Percentiles rank a stretch among this genome's conserved stretches.
Conservation (phyloP, 1,284 basidiomycete species). For the Microbotryum intermedium region DNA sequence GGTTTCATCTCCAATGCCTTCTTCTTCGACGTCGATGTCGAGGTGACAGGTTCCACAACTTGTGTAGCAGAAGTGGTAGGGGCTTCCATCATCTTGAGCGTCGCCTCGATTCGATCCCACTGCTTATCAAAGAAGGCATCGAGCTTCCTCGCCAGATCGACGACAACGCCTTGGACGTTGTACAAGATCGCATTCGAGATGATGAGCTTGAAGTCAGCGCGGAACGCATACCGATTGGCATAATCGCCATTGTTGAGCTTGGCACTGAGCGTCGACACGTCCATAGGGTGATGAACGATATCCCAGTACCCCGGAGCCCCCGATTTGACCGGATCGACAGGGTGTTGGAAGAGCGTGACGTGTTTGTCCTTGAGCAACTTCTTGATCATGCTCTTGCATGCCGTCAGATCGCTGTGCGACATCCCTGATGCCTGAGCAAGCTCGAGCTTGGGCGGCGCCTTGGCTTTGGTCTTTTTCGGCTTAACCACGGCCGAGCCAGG, state of each 20-base stretch:
- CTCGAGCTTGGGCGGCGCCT: constrained; percentile 43
- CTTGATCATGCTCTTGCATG: constrained; percentile 69
- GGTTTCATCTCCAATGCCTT: constrained; percentile 22
- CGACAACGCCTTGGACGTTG: constrained; percentile 64
- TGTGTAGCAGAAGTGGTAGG: not conserved
- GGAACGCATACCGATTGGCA: constrained; percentile 71
- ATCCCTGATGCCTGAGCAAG: constrained; percentile 75
- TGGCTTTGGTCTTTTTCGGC: constrained; percentile 39
- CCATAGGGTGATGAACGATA: constrained; percentile 88
- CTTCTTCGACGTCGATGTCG: constrained; percentile 1
- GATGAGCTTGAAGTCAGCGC: constrained; percentile 80
- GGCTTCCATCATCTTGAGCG: constrained; percentile 47
- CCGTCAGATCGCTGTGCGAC: constrained; percentile 66
- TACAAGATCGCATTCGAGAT: constrained; percentile 80
- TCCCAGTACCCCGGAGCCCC: constrained; percentile 57
- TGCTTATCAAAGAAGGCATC: constrained; percentile 74
- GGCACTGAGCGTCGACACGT: constrained; percentile 76
- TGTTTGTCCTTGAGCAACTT: constrained; percentile 64
- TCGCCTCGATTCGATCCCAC: constrained; percentile 66
- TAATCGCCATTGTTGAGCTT: constrained; percentile 80
- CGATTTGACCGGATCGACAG: constrained; percentile 55
- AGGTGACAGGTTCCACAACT: not conserved
- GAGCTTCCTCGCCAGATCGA: constrained; percentile 65
- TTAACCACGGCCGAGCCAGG: constrained; percentile 1
- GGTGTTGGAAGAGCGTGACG: constrained; percentile 65